Conservation (phyloP, 106 monocot genomes). For the Alisma plantagoaquatica region DNA sequence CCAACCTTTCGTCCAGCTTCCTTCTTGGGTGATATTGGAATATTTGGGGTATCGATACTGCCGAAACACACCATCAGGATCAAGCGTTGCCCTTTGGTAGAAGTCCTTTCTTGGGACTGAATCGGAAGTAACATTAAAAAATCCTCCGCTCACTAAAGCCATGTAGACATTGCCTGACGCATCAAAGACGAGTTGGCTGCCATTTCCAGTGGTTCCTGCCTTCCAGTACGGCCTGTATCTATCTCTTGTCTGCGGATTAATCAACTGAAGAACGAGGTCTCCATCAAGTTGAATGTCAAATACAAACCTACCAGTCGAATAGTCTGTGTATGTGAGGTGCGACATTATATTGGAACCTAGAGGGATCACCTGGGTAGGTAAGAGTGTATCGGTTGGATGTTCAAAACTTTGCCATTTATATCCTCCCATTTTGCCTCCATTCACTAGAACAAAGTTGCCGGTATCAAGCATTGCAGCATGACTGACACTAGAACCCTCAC, state of each 20-base stretch:
- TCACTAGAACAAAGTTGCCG: conserved; percentile 3
- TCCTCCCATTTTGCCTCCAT: background rate
- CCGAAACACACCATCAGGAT: conserved; percentile 5
- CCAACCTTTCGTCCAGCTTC: background rate
- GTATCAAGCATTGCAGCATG: conserved; percentile 4
- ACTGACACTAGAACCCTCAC: background rate
- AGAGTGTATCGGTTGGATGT: background rate
- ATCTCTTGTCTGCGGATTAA: too few relatives aligned
- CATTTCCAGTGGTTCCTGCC: background rate
- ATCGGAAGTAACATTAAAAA: background rate
- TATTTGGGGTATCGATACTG: background rate
- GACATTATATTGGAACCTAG: background rate
- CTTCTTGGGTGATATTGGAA: too few relatives aligned
- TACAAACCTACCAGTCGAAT: background rate
- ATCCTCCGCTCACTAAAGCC: background rate
- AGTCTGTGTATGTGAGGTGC: background rate
- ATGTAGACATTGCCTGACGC: background rate
- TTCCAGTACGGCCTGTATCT: background rate
- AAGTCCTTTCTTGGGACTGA: too few relatives aligned
- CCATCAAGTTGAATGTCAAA: background rate
- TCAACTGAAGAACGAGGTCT: background rate
- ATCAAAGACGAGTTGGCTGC: background rate
- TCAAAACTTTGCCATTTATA: conserved; percentile 1
- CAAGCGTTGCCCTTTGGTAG: conserved; percentile 7
- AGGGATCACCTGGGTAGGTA: background rate